A percentile compares a stretch with the other conserved stretches of the same genome.
Conservation (phyloP, 257 asterid species). For the Echium plantagineum region DNA sequence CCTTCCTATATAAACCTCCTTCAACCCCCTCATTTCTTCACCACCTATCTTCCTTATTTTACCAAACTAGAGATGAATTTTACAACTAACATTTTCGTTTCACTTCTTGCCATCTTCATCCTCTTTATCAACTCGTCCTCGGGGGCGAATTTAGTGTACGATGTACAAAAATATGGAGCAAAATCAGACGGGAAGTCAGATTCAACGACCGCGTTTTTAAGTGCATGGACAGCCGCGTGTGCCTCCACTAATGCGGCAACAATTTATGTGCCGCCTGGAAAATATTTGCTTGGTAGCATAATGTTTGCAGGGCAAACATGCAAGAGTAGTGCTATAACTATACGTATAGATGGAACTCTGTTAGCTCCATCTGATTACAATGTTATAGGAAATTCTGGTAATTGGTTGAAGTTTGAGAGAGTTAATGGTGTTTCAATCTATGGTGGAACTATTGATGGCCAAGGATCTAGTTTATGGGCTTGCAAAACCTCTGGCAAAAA, state of each 20-base stretch:
- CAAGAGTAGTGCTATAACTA: slow-evolving; percentile 26
- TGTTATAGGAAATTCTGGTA: slow-evolving; percentile 22
- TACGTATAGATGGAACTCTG: slow-evolving; percentile 48
- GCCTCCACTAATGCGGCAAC: slow-evolving; percentile 23
- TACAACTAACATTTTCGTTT: not conserved
- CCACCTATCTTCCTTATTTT: not conserved
- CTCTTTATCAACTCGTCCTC: slow-evolving; percentile 6
- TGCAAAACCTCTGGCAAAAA: slow-evolving; percentile 13
- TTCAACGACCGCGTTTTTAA: slow-evolving; percentile 23
- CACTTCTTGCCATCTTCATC: slow-evolving; percentile 9
- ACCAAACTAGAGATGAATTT: not conserved
- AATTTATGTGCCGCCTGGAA: slow-evolving; percentile 39
- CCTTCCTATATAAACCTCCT: not conserved
- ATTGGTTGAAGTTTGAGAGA: slow-evolving; percentile 42
- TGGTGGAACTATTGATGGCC: slow-evolving; percentile 24
- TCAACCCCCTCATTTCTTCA: not conserved
- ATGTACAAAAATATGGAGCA: slow-evolving; percentile 31
- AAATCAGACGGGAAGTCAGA: slow-evolving; percentile 32
- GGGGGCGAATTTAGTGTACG: slow-evolving; percentile 21
- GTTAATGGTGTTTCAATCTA: slow-evolving; percentile 31
- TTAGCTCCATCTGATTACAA: slow-evolving; percentile 43
- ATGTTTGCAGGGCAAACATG: slow-evolving; percentile 32
- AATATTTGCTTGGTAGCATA: slow-evolving; percentile 19
- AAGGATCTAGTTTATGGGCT: slow-evolving; percentile 16
- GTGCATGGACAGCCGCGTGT: slow-evolving; percentile 42